Evolutionary conservation across 352 stramenopile species (phyloP).

Genomic region (Nothophytophthora sp.): DNA sequence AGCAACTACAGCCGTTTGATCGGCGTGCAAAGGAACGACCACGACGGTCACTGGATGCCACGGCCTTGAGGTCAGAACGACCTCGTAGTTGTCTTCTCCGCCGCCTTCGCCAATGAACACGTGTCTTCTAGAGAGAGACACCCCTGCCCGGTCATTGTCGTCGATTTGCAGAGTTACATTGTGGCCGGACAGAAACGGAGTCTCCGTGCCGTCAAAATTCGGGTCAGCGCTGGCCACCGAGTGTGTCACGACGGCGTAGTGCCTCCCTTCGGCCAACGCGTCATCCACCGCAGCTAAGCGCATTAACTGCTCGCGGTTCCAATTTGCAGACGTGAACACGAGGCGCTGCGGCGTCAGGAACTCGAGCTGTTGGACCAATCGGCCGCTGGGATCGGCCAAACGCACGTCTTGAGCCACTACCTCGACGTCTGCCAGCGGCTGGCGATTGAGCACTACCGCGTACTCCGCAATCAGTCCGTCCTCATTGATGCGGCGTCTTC

Average conservation of each 20-base stretch:
- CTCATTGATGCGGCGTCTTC: slow-evolving; percentile 52
- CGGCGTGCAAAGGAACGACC: slow-evolving; percentile 40
- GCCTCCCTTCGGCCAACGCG: slow-evolving; percentile 48
- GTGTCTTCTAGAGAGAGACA: slow-evolving; percentile 55
- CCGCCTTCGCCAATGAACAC: slow-evolving; percentile 65
- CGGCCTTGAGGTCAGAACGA: slow-evolving; percentile 55
- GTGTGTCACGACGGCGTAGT: slow-evolving; percentile 66
- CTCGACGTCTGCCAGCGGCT: slow-evolving; percentile 49
- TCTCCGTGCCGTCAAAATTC: slow-evolving; percentile 49
- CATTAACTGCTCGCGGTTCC: slow-evolving; percentile 71
- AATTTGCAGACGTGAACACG: slow-evolving; percentile 54
- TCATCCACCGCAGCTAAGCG: slow-evolving; percentile 60
- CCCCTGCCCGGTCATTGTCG: slow-evolving; percentile 62
- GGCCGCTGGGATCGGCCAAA: slow-evolving; percentile 21
- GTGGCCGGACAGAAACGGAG: slow-evolving; percentile 62
- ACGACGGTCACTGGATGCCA: slow-evolving; percentile 60
- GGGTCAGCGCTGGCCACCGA: slow-evolving; percentile 42
- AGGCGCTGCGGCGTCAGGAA: slow-evolving; percentile 33
- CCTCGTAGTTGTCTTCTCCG: slow-evolving; percentile 49
- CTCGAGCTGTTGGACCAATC: slow-evolving; percentile 43
- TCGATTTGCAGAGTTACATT: slow-evolving; percentile 68
- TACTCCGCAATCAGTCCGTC: slow-evolving; percentile 55
- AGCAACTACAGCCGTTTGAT: slow-evolving; percentile 36
- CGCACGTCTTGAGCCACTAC: slow-evolving; percentile 46
- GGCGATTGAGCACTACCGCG: slow-evolving; percentile 65